Percentiles rank a stretch among this genome's conserved stretches.
These are phyloP conservation scores for Digitaria exilis DNA, from an alignment of 202 grass and related monocot genomes.

Conservation along the genomic window DNA sequence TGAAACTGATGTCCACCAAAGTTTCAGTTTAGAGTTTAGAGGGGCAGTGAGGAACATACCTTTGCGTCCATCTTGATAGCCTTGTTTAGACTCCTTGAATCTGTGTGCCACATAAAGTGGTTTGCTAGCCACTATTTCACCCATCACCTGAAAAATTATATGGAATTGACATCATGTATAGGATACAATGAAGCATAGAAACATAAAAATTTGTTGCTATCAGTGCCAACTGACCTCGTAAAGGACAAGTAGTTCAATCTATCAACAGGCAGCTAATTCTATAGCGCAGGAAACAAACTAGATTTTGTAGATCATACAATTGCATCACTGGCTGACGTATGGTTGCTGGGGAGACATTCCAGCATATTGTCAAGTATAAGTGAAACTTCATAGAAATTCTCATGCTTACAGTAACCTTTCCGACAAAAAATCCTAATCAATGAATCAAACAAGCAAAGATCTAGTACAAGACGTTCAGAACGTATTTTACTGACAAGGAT, in stretches of 20 bases:
- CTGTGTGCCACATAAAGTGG: not conserved
- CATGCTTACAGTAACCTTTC: conserved; percentile 40
- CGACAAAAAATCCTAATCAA: conserved; percentile 61
- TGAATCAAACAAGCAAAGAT: conserved; percentile 44
- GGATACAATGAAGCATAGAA: not conserved
- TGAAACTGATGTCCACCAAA: not conserved
- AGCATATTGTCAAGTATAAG: conserved; percentile 59
- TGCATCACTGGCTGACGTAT: conserved; percentile 6
- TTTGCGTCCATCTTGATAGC: not conserved
- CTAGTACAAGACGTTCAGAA: conserved; percentile 37
- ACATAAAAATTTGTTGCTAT: not conserved
- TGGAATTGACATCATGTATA: not conserved
- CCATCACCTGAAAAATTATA: conserved; percentile 10
- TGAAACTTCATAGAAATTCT: conserved; percentile 47
- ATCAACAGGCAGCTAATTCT: not conserved
- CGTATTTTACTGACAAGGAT: conserved; percentile 50
- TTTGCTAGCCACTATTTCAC: not conserved
- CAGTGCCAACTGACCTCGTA: conserved; percentile 21
- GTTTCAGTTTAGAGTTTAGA: not conserved
- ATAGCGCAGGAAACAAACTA: not conserved
- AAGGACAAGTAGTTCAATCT: not conserved
- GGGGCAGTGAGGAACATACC: not conserved
- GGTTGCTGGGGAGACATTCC: conserved; percentile 20
- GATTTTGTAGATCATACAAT: not conserved
- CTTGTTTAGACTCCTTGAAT: not conserved